Evolutionary conservation across 1,284 basidiomycete genomes (phyloP).

Genomic region (Sanghuangporus weigelae): DNA sequence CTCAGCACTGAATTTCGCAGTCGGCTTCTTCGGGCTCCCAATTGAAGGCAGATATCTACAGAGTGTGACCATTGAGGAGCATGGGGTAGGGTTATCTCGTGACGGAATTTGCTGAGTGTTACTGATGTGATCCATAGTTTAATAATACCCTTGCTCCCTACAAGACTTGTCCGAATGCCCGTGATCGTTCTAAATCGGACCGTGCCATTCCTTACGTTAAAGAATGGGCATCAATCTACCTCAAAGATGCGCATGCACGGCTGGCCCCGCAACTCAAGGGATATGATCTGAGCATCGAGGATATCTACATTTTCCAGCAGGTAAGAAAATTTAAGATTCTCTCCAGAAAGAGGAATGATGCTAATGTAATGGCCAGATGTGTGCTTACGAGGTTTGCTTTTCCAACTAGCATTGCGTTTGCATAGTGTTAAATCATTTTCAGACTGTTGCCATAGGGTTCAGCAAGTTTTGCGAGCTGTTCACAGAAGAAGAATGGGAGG

Average conservation of each 20-base stretch:
- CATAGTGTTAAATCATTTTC: slow-evolving; percentile 3
- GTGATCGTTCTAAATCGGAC: slow-evolving; percentile 41
- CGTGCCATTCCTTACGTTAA: slow-evolving; percentile 53
- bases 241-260: slow-evolving; percentile 60
- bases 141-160: slow-evolving; percentile 81
- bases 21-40: slow-evolving; percentile 86
- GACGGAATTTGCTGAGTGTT: not conserved
- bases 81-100: slow-evolving; percentile 39
- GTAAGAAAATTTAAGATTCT: slow-evolving; percentile 2
- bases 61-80: slow-evolving; percentile 72
- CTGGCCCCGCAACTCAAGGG: slow-evolving; percentile 57
- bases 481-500: slow-evolving; percentile 85
- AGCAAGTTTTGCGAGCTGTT: slow-evolving; percentile 89
- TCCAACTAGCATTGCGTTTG: not conserved
- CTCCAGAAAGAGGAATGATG: not conserved
- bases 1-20: slow-evolving; percentile 79
- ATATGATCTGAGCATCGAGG: slow-evolving; percentile 62
- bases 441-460: slow-evolving; percentile 89
- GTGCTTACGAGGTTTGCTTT: slow-evolving; percentile 72
- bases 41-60: slow-evolving; percentile 74
- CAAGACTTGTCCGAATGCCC: slow-evolving; percentile 64
- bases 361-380: slow-evolving; percentile 38
- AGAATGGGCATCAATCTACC: slow-evolving; percentile 68
- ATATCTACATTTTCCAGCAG: slow-evolving; percentile 70
- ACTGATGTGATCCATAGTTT: slow-evolving; percentile 37